Conservation (phyloP, 257 asterid genomes). For the Solanum chiquidenum region DNA sequence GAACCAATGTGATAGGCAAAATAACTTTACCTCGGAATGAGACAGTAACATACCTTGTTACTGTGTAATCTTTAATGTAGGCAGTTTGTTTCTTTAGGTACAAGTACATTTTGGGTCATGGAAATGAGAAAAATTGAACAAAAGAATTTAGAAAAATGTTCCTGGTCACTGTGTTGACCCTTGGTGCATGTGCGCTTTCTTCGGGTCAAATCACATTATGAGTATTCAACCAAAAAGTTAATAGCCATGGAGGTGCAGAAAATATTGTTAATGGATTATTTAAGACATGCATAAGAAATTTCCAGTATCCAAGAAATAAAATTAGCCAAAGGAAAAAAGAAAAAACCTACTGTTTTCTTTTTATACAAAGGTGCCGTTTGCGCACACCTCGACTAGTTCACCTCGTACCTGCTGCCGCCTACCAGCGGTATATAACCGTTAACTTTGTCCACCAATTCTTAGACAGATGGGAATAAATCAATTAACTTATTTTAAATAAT, state of each 20-base stretch:
- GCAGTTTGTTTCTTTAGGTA: background rate
- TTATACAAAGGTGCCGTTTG: background rate
- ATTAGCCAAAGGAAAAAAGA: background rate
- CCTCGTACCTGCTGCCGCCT: background rate
- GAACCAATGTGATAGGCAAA: background rate
- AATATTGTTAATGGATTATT: background rate
- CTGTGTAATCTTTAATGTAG: background rate
- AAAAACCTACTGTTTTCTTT: background rate
- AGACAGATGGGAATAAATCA: background rate
- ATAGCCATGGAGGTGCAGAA: background rate
- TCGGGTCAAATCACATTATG: background rate
- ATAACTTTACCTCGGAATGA: background rate
- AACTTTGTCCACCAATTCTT: background rate
- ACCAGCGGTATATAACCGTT: background rate
- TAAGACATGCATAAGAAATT: background rate
- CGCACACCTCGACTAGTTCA: background rate
- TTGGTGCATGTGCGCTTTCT: background rate
- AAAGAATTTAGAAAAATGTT: background rate
- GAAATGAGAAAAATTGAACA: background rate
- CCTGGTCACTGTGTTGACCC: background rate
- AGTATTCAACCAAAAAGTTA: background rate
- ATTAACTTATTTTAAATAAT: background rate
- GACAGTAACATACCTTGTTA: background rate
- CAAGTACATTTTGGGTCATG: background rate
- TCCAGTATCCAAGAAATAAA: background rate